Base-by-base conservation (phyloP, 257 asterid genomes). In the Solanum chmielewskii region DNA sequence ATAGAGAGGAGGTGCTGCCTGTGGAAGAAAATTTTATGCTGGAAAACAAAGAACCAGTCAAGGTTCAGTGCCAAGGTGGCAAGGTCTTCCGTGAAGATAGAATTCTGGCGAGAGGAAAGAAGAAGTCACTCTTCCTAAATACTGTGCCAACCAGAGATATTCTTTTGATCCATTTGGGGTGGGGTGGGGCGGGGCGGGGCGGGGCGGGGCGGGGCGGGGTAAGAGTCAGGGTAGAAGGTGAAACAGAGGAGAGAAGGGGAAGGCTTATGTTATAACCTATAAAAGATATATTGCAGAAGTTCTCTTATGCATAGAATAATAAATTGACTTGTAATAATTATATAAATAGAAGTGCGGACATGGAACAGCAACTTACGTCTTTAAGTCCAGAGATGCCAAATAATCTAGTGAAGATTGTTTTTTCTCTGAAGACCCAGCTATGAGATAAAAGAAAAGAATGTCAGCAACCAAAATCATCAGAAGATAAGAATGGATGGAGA, bases 351-450 rank as follows among this genome's bases (percentile, higher is more conserved):
- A 27, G 44, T 49, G 29, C 1, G 68, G 20, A 81, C 68, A 49
- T 42, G 85, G 84, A 49, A 83, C 21, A 71, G 84, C 44, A 81
- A 91, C 93, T 91, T 88, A 94, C 98, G 96, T 90, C 91, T 93
- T 97, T 84, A 94, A 87, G 92, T 93, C 97, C 93, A 95, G 91
- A 86, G 96, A 93, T 83, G 99, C 88, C 87, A 95, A 90, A 39
- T 94, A 98, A 81, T 96, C 98, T 85, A 93, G 83, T 52, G 94
- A 88, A 86, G 93, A 81, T 52, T 90, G 86, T 78, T 90, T 95
- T 88, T 90, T 93, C 92, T 95, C 97, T 11, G 96, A 90, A 89
- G 94, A 89, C 88, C 92, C 99, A 95, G 93, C 92, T 18, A 73
- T 62, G 69, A 49, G 49, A 49, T 29, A 13, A 31, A 85, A 77